Evolutionary conservation across 176 grass and related monocot genomes (phyloP).

Genomic region (Juncus inflexus): DNA sequence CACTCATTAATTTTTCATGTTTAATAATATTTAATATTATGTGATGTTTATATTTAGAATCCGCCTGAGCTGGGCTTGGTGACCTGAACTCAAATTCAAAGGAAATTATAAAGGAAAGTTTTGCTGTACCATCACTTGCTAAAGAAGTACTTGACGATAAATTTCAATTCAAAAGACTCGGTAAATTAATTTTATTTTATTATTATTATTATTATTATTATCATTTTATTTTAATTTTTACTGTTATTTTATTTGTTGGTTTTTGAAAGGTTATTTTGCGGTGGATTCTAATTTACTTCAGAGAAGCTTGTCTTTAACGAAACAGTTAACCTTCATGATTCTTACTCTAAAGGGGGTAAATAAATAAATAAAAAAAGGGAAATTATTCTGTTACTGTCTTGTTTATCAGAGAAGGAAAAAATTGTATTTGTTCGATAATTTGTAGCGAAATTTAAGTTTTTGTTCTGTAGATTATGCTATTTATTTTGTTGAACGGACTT

Average conservation of each 20-base stretch:
- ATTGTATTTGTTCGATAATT: not conserved
- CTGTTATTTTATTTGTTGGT: not conserved
- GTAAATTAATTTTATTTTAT: too few species aligned
- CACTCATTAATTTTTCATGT: not conserved
- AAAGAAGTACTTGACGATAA: slow-evolving; percentile 56
- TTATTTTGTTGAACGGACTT: too few species aligned
- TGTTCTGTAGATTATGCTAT: too few species aligned
- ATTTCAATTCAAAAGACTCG: slow-evolving; percentile 94
- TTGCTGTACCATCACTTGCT: slow-evolving; percentile 54
- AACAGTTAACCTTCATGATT: slow-evolving; percentile 79
- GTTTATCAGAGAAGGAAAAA: slow-evolving; percentile 1
- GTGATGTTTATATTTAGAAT: slow-evolving; percentile 46
- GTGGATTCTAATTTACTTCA: slow-evolving; percentile 53
- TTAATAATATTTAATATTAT: slow-evolving; percentile 3
- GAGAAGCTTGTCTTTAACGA: slow-evolving; percentile 81
- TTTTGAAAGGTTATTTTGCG: slow-evolving; percentile 66
- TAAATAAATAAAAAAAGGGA: too few species aligned
- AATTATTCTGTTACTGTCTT: not conserved
- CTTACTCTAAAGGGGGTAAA: slow-evolving; percentile 55
- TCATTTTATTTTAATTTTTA: not conserved
- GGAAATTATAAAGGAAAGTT: slow-evolving; percentile 74
- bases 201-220: too few species aligned
- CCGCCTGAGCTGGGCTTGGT: slow-evolving; percentile 63
- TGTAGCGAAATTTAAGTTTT: not conserved
- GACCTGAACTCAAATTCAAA: slow-evolving; percentile 85